A percentile compares a stretch with the other conserved stretches of the same genome.
Conservation (phyloP, 176 grass and related monocot genomes). For the Eremochloa ophiuroides region DNA sequence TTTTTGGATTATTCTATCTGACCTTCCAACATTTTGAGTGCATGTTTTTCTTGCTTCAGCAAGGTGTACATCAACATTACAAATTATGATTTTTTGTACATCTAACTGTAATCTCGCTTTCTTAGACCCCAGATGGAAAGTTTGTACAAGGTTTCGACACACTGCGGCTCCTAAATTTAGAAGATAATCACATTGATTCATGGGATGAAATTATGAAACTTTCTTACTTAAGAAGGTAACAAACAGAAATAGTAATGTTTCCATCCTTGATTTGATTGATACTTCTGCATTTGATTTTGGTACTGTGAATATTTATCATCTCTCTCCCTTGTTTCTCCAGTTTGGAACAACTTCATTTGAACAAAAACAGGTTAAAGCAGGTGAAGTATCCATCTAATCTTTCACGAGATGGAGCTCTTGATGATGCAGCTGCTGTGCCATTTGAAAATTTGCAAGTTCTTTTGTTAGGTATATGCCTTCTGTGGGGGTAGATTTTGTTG, state of each 20-base stretch:
- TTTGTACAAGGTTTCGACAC: constrained; percentile 60
- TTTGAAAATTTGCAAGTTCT: constrained; percentile 80
- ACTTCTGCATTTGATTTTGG: constrained; percentile 20
- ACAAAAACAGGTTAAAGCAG: constrained; percentile 81
- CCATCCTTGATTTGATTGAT: background rate
- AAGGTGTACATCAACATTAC: background rate
- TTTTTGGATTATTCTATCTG: background rate
- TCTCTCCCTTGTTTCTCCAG: constrained; percentile 29
- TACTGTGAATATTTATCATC: constrained; percentile 12
- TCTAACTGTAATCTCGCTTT: constrained; percentile 18
- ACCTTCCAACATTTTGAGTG: background rate
- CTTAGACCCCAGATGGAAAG: constrained; percentile 45
- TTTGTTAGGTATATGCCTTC: constrained; percentile 77
- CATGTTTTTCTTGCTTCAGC: background rate
- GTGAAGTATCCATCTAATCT: constrained; percentile 69
- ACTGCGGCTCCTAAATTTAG: constrained; percentile 83
- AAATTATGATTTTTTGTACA: background rate
- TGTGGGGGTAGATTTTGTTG: background rate
- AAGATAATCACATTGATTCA: constrained; percentile 71
- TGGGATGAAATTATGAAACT: constrained; percentile 94
- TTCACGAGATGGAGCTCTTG: background rate
- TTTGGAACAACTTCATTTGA: constrained; percentile 91
- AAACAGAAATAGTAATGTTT: background rate
- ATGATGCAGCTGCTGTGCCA: constrained; percentile 31
- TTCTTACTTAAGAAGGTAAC: constrained; percentile 78